Conservation (phyloP, 805 yeast species). For the Ogataea paraovalis region DNA sequence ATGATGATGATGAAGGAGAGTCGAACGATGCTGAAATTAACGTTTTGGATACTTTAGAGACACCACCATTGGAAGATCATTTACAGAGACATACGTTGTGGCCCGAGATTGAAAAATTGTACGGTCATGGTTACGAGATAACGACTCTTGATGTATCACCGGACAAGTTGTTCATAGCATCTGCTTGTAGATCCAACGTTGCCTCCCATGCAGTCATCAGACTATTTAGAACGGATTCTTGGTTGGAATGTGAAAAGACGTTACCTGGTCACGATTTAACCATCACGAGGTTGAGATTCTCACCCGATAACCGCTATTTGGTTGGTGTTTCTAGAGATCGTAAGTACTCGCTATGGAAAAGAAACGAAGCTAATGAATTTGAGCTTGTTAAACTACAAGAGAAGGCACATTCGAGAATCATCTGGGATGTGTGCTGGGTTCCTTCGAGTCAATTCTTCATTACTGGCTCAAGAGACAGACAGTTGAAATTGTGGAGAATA, state of each 20-base stretch:
- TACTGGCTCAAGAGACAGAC: conserved; percentile 86
- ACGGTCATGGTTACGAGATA: conserved; percentile 97
- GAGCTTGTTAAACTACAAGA: conserved; percentile 33
- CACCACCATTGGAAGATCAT: conserved; percentile 86
- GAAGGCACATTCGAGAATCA: conserved; percentile 85
- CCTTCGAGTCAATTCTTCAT: conserved; percentile 54
- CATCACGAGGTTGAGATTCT: conserved; percentile 76
- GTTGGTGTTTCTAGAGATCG: conserved; percentile 88
- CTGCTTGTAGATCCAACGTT: conserved; percentile 88
- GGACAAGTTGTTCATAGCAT: conserved; percentile 62
- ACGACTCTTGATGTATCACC: conserved; percentile 72
- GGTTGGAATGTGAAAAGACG: conserved; percentile 61
- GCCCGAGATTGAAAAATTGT: conserved; percentile 92
- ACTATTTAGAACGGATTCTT: conserved; percentile 54
- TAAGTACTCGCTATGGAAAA: conserved; percentile 71
- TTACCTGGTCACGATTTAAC: conserved; percentile 77
- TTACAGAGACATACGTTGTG: conserved; percentile 87
- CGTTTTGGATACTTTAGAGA: conserved; percentile 39
- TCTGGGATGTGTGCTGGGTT: conserved; percentile 94
- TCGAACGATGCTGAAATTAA: conserved; percentile 16
- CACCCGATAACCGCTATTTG: conserved; percentile 60
- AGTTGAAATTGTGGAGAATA: conserved; percentile 64
- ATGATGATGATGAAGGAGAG: conserved; percentile 29
- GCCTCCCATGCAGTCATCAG: conserved; percentile 83
- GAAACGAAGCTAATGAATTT: conserved; percentile 28